Percentiles rank a stretch among this genome's conserved stretches.
phyloP scores from a whole-genome alignment of 352 stramenopile species.

The Phytophthora pini region DNA sequence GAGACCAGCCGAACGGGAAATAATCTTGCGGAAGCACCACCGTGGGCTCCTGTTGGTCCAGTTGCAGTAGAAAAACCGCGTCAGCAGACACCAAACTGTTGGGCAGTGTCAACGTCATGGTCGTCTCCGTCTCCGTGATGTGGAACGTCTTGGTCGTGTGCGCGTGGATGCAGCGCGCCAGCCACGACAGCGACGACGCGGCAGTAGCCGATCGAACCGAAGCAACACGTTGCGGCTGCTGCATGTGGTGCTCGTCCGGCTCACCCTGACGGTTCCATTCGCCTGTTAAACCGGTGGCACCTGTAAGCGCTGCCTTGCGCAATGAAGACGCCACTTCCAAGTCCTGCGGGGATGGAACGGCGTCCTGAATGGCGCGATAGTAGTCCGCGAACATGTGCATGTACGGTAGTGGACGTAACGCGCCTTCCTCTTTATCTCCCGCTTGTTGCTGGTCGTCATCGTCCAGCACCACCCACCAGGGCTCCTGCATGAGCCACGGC shows the following conservation, averaged over 20 bases:
- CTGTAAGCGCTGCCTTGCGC: constrained; percentile 47
- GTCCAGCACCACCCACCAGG: constrained; percentile 61
- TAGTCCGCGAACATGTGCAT: constrained; percentile 58
- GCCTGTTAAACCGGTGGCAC: constrained; percentile 48
- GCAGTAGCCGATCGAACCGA: constrained; percentile 35
- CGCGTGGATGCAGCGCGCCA: constrained; percentile 58
- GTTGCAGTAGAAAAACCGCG: constrained; percentile 55
- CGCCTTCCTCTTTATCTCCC: constrained; percentile 43
- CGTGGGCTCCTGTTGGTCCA: constrained; percentile 52
- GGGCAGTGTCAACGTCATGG: constrained; percentile 61
- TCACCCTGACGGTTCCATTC: constrained; percentile 56
- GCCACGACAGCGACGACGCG: constrained; percentile 51
- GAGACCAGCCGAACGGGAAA: constrained; percentile 63
- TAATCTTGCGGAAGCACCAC: constrained; percentile 58
- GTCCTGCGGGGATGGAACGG: constrained; percentile 49
- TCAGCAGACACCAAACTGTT: constrained; percentile 67
- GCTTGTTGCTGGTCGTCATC: constrained; percentile 46
- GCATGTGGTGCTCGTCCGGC: constrained; percentile 48
- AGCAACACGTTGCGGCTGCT: constrained; percentile 42
- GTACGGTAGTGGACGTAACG: constrained; percentile 50
- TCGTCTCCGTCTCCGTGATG: constrained; percentile 65
- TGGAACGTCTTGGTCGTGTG: constrained; percentile 63
- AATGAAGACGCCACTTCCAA: constrained; percentile 51
- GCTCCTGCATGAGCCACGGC: constrained; percentile 57
- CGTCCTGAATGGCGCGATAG: constrained; percentile 49